Evolutionary conservation across 441 rosid genomes (phyloP), one percentile per base, ranked within the genome.

Genomic region (Lepidium campestre): DNA sequence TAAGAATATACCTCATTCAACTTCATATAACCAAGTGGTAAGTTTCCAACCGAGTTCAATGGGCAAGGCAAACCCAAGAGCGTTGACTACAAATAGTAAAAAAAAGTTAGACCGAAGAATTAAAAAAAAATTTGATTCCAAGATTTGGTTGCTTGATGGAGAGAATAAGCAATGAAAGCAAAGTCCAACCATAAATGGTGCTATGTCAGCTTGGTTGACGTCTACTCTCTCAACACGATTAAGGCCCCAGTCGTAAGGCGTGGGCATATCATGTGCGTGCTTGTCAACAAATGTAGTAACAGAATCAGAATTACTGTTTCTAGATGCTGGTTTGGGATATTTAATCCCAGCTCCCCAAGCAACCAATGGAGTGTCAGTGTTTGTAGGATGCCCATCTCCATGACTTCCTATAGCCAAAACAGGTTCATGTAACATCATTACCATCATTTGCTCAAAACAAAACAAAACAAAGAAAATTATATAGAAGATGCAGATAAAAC

Each of bases 181-280:
- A 73, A 72, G 40, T 54, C 76, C 46, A 76, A 93, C 99, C 99
- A 93, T 89, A 44, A 93, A 83, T 4, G 97, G 88, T 72, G 99
- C 90, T 75, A 91, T 89, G 83, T 93, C 99, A 72, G 97, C 97
- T 86, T 93, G 99, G 81, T 93, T 93, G 74, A 93, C 96, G 74
- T 93, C 99, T 61, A 91, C 89, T 72, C 99, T 86, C 83, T 93
- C 96, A 57, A 89, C 76, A 44, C 77, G 84, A 62, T 75, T 71
- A 56, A 91, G 93, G 49, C 90, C 96, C 99, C 99, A 93, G 5
- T 75, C 87, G 56, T 67, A 44, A 40, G 99, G 99, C 12, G 97
- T 93, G 57, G 97, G 92, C 71, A 75, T 76, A 62, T 87, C 96
- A 83, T 91, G 97, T 59, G 80, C 80, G 74, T 93, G 99, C 68